phyloP scores from a whole-genome alignment of 1,284 basidiomycete species.

The Gymnopus androsaceus region DNA sequence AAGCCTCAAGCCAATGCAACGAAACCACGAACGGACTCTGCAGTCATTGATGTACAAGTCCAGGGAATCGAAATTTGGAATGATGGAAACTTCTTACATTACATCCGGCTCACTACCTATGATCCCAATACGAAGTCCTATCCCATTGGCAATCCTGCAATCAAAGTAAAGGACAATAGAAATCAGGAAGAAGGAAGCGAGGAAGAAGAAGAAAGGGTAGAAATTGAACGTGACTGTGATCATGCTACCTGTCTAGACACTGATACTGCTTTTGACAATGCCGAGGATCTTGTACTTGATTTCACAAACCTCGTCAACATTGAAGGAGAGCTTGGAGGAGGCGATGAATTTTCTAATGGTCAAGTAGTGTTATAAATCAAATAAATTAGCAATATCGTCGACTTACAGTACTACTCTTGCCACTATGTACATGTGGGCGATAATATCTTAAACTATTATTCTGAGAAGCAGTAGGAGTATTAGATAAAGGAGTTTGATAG shows the following conservation, averaged over 20 bases:
- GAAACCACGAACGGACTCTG: conserved; percentile 8
- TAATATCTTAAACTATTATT: neutral
- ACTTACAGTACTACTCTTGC: neutral
- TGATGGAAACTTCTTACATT: conserved; percentile 25
- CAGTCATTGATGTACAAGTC: conserved; percentile 23
- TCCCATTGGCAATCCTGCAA: conserved; percentile 17
- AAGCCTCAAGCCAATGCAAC: conserved; percentile 8
- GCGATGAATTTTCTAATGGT: conserved; percentile 14
- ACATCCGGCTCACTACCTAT: conserved; percentile 23
- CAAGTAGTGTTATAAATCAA: no score
- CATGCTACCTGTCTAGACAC: conserved; percentile 7
- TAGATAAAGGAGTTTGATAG: neutral
- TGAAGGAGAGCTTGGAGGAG: conserved; percentile 15
- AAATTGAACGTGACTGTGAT: neutral
- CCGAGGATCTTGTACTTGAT: conserved; percentile 9
- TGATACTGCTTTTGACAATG: conserved; percentile 12
- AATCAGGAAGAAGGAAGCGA: no score
- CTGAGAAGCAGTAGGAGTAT: neutral
- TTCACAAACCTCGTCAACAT: conserved; percentile 7
- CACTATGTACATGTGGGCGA: neutral
- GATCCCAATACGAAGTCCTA: conserved; percentile 26
- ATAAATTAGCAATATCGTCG: neutral
- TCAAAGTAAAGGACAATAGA: neutral
- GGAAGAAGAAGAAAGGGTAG: neutral
- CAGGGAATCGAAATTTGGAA: conserved; percentile 21